Conservation (phyloP, 352 stramenopile species). For the Phytophthora fragariae region DNA sequence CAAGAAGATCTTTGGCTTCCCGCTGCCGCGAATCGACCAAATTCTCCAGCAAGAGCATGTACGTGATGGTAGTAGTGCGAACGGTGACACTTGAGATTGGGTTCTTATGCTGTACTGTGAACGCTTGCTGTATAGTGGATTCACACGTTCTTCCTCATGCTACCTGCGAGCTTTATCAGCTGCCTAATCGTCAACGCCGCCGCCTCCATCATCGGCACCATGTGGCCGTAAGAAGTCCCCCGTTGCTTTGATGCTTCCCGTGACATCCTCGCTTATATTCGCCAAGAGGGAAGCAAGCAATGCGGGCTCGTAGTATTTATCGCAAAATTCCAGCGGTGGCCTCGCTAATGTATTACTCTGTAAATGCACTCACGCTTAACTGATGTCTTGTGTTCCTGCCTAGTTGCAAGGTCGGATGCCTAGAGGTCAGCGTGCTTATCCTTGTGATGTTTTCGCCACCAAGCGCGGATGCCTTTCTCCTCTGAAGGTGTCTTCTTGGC, state of each 20-base stretch:
- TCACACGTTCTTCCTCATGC: conserved; percentile 84
- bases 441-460: conserved; percentile 34
- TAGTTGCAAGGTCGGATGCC: background rate
- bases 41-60: conserved; percentile 84
- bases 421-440: conserved; percentile 33
- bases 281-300: conserved; percentile 16
- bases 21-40: conserved; percentile 64
- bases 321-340: conserved; percentile 30
- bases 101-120: background rate
- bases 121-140: conserved; percentile 59
- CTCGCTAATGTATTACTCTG: conserved; percentile 42
- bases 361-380: conserved; percentile 33
- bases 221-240: conserved; percentile 64
- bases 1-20: conserved; percentile 75
- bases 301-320: conserved; percentile 33
- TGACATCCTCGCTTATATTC: conserved; percentile 15
- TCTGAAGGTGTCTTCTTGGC: conserved; percentile 10
- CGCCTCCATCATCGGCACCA: conserved; percentile 74
- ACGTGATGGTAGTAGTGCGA: conserved; percentile 12
- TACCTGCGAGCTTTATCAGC: conserved; percentile 82
- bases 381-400: conserved; percentile 1
- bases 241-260: conserved; percentile 19
- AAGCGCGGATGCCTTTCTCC: conserved; percentile 30
- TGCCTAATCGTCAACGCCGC: conserved; percentile 82
- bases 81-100: background rate